These are phyloP conservation scores for Ogataea neopini DNA, from an alignment of 805 yeast genomes.

Conservation along the genomic window DNA sequence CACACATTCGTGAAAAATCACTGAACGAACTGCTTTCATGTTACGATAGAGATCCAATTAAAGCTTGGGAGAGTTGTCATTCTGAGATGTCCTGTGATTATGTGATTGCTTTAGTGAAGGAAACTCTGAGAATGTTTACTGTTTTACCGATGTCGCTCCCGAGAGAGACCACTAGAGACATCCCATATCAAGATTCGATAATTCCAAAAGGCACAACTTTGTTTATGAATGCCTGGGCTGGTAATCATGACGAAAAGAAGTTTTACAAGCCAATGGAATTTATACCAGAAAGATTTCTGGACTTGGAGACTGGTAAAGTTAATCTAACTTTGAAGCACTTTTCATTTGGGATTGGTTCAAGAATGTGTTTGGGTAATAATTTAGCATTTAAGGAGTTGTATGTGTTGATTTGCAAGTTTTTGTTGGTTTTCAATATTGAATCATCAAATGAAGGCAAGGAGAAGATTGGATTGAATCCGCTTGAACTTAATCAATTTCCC, in stretches of 20 bases:
- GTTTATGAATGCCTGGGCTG: slow-evolving; percentile 69
- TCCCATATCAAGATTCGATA: slow-evolving; percentile 39
- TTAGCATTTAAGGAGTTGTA: slow-evolving; percentile 69
- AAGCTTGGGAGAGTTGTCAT: slow-evolving; percentile 30
- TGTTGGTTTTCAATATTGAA: slow-evolving; percentile 51
- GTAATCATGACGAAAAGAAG: slow-evolving; percentile 57
- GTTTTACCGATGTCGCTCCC: slow-evolving; percentile 72
- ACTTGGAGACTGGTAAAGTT: slow-evolving; percentile 17
- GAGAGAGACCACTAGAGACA: slow-evolving; percentile 53
- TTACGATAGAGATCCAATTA: slow-evolving; percentile 29
- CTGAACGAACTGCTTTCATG: slow-evolving; percentile 38
- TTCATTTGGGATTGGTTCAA: slow-evolving; percentile 68
- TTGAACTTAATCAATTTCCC: slow-evolving; percentile 51
- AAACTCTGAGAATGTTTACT: slow-evolving; percentile 60
- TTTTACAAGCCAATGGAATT: slow-evolving; percentile 49
- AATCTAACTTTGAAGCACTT: slow-evolving; percentile 40
- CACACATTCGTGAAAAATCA: slow-evolving; percentile 46
- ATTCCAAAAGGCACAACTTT: slow-evolving; percentile 60
- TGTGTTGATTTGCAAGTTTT: slow-evolving; percentile 51
- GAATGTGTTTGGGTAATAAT: slow-evolving; percentile 71
- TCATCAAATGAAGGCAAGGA: slow-evolving; percentile 4
- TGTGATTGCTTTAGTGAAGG: slow-evolving; percentile 59
- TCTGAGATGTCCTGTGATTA: slow-evolving; percentile 43
- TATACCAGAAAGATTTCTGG: slow-evolving; percentile 54
- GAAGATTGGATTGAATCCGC: slow-evolving; percentile 50